Percentiles rank a stretch among this genome's conserved stretches.
Conservation (phyloP, 768 basidiomycete species). For the Myochromella boudieri region DNA sequence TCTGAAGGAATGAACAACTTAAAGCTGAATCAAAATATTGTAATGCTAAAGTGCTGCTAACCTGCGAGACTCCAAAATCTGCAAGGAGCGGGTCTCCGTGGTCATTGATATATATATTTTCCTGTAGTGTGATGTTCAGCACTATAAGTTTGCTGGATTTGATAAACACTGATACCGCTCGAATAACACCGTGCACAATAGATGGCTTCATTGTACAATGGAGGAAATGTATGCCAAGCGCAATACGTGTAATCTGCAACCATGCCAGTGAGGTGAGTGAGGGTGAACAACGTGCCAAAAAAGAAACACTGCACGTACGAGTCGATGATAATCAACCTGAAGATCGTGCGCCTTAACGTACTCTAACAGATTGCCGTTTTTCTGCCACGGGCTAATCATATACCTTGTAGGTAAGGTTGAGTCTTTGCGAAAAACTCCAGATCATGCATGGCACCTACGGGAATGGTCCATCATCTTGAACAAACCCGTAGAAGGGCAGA, state of each 20-base stretch:
- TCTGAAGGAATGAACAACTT: too few species aligned
- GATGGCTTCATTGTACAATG: constrained; percentile 47
- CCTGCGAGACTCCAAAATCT: constrained; percentile 59
- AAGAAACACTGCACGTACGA: constrained; percentile 35
- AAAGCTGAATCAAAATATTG: too few species aligned
- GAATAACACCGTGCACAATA: constrained; percentile 56
- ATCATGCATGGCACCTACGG: constrained; percentile 35
- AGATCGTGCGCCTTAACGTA: constrained; percentile 42
- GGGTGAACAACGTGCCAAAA: neutral
- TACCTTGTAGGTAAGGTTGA: constrained; percentile 33
- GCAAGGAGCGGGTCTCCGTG: constrained; percentile 49
- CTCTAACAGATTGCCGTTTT: constrained; percentile 47
- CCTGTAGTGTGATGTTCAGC: constrained; percentile 33
- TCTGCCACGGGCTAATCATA: constrained; percentile 60
- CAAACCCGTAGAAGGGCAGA: constrained; percentile 59
- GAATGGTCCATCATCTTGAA: constrained; percentile 55
- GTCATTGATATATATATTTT: constrained; percentile 46
- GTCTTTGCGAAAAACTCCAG: neutral
- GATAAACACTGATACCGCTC: constrained; percentile 35
- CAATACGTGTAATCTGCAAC: constrained; percentile 44
- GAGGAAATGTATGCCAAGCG: constrained; percentile 45
- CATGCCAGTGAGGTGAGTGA: neutral
- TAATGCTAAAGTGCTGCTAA: constrained; percentile 21
- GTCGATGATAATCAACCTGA: constrained; percentile 37
- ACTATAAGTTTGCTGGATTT: neutral